These are phyloP conservation scores for Gomphus bonarii DNA, from an alignment of 1,284 basidiomycete genomes.

Conservation along the genomic window DNA sequence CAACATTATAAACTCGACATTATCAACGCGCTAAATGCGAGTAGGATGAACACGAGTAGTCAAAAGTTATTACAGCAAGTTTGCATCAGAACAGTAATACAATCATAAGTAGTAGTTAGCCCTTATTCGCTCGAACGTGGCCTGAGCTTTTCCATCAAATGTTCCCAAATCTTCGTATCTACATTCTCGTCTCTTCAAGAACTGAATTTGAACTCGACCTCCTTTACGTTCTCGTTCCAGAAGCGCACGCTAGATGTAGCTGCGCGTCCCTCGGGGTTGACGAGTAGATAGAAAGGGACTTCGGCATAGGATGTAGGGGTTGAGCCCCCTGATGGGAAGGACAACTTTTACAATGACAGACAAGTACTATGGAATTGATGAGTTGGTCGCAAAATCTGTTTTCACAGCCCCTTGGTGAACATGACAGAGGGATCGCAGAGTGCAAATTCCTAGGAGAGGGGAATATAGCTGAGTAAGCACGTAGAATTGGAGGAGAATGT, in stretches of 20 bases:
- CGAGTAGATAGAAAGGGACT: slow-evolving; percentile 10
- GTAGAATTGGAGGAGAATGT: neutral
- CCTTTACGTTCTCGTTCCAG: slow-evolving; percentile 6
- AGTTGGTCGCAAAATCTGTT: neutral
- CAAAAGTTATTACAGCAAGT: no score
- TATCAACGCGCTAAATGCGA: no score
- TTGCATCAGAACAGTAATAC: neutral
- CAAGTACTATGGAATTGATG: neutral
- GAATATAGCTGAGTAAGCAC: neutral
- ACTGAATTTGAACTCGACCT: neutral
- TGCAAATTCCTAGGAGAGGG: neutral
- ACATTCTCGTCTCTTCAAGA: slow-evolving; percentile 1
- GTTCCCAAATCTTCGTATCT: slow-evolving; percentile 3
- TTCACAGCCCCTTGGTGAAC: slow-evolving; percentile 9
- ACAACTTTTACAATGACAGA: neutral
- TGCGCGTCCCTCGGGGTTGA: slow-evolving; percentile 4
- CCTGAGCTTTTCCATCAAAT: neutral
- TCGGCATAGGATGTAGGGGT: slow-evolving; percentile 6
- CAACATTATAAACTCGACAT: no score
- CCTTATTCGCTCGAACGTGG: neutral
- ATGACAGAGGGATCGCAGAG: neutral
- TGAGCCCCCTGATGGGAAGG: neutral
- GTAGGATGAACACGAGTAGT: no score
- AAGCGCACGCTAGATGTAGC: neutral
- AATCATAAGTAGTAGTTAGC: neutral